Percentiles rank a stretch among this genome's conserved stretches.
These are phyloP conservation scores for Kodamaea kaohsiungensis DNA, from an alignment of 805 yeast genomes.

Conservation along the genomic window DNA sequence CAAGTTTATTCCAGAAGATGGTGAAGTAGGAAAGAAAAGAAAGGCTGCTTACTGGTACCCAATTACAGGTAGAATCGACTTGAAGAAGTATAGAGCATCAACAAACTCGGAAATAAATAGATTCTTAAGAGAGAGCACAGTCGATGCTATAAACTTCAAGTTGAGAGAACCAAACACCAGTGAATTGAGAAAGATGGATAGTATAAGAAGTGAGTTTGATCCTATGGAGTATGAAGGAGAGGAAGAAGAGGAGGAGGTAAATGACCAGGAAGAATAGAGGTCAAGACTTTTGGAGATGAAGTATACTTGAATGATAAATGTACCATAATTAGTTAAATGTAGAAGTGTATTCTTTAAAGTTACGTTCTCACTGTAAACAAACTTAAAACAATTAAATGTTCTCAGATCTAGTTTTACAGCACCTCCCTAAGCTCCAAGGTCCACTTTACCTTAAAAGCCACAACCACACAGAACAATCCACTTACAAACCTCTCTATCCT, in stretches of 20 bases:
- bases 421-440: no score
- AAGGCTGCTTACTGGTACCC: constrained; percentile 75
- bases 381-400: no score
- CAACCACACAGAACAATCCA: no score
- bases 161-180: constrained; percentile 72
- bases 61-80: constrained; percentile 69
- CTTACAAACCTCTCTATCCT: not conserved
- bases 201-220: constrained; percentile 66
- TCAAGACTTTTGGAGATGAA: no score
- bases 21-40: constrained; percentile 34
- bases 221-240: constrained; percentile 76
- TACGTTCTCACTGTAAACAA: no score
- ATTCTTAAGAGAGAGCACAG: constrained; percentile 54
- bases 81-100: constrained; percentile 82
- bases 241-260: constrained; percentile 50
- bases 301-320: no score
- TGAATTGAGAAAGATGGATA: constrained; percentile 70
- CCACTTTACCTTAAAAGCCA: no score
- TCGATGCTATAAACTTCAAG: constrained; percentile 60
- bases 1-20: constrained; percentile 47
- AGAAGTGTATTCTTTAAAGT: no score
- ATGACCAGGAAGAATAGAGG: constrained; percentile 21
- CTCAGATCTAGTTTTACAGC: no score
- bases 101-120: constrained; percentile 54
- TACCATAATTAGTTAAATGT: no score